phyloP scores from a whole-genome alignment of 2,329 filamentous ascomycete genomes.

The Exophiala spinifera region DNA sequence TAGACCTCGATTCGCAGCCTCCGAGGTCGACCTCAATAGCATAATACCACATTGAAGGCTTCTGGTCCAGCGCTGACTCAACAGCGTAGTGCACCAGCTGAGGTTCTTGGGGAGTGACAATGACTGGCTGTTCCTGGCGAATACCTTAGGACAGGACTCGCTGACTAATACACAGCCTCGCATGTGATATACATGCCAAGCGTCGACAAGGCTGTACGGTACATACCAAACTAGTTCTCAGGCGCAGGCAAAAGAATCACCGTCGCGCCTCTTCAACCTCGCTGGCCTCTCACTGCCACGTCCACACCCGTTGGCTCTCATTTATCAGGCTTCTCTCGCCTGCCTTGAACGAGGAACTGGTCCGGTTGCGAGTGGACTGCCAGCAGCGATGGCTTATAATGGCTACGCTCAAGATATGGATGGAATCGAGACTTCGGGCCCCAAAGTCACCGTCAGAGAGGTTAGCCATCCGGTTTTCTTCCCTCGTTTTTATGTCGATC shows the following conservation, averaged over 20 bases:
- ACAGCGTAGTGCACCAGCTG: too few species aligned
- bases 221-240: neutral
- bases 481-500: slow-evolving; percentile 1
- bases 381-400: slow-evolving; percentile 26
- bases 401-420: slow-evolving; percentile 39
- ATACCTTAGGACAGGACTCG: neutral
- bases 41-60: neutral
- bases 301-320: neutral
- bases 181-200: neutral
- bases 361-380: neutral
- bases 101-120: too few species aligned
- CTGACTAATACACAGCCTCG: neutral
- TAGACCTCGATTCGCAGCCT: neutral
- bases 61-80: neutral
- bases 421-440: slow-evolving; percentile 43
- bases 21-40: neutral
- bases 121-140: too few species aligned
- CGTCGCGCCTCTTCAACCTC: neutral
- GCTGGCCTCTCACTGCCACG: neutral
- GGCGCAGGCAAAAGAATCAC: neutral
- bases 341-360: neutral
- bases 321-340: neutral
- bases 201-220: neutral
- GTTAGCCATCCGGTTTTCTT: slow-evolving; percentile 28
- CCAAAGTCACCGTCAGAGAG: slow-evolving; percentile 49